Evolutionary conservation across 345 rosid genomes (phyloP).

Genomic region (Linum usitatissimum): DNA sequence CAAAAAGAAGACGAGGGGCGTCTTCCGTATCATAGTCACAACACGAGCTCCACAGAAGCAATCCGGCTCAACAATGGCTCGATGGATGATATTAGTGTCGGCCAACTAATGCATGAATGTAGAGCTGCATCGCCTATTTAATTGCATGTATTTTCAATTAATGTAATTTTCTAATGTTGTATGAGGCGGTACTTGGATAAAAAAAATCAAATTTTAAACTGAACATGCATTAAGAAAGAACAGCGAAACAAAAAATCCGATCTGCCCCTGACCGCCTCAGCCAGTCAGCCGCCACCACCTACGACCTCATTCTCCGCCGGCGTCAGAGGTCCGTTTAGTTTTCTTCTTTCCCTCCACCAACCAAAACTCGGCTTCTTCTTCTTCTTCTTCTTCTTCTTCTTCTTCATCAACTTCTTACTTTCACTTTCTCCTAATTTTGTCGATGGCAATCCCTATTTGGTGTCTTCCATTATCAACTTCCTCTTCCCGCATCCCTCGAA

Average conservation of each 20-base stretch:
- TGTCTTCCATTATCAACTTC: not conserved
- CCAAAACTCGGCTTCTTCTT: not conserved
- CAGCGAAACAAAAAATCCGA: not conserved
- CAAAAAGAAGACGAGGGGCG: no score
- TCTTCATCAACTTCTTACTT: not conserved
- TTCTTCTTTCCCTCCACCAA: not conserved
- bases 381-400: not conserved
- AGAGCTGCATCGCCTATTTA: no score
- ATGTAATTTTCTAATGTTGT: no score
- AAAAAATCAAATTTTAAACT: no score
- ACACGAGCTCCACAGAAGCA: no score
- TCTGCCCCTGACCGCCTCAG: not conserved
- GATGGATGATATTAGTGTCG: no score
- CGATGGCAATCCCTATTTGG: not conserved
- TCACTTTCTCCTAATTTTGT: not conserved
- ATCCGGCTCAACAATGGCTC: no score
- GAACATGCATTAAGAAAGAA: no score
- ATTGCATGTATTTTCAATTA: no score
- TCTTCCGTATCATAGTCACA: no score
- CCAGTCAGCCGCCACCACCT: not conserved
- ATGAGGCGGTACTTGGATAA: no score
- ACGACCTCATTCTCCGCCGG: not conserved
- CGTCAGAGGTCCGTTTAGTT: not conserved
- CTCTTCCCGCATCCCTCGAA: not conserved
- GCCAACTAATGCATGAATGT: no score